These are phyloP conservation scores for Scheffersomyces parashehatae DNA, from an alignment of 1,139 yeast genomes.

Conservation along the genomic window DNA sequence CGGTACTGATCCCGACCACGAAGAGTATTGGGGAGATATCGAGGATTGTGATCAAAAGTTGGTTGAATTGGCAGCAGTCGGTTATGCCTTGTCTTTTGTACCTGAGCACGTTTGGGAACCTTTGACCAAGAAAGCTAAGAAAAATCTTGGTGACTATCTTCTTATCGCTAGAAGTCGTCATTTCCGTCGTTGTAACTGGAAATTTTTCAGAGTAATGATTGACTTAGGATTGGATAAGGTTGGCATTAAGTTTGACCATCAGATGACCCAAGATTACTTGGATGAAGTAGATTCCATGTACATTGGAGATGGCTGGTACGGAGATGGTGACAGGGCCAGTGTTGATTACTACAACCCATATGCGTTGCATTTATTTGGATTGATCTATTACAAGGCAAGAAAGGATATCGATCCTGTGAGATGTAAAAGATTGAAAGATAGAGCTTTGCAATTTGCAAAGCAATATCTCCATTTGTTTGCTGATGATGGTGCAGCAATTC, in stretches of 20 bases:
- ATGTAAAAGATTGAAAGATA: conserved; percentile 11
- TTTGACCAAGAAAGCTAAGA: conserved; percentile 14
- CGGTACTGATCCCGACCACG: conserved; percentile 24
- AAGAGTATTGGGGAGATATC: conserved; percentile 26
- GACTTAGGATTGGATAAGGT: conserved; percentile 22
- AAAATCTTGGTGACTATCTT: conserved; percentile 16
- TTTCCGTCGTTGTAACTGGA: conserved; percentile 23
- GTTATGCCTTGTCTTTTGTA: conserved; percentile 20
- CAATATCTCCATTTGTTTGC: conserved; percentile 21
- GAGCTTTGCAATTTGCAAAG: conserved; percentile 19
- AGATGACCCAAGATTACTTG: conserved; percentile 13
- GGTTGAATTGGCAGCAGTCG: conserved; percentile 29
- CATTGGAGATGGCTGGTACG: conserved; percentile 28
- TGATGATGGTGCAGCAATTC: conserved; percentile 52
- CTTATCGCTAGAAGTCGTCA: conserved; percentile 13
- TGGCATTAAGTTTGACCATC: conserved; percentile 16
- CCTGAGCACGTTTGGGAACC: conserved; percentile 27
- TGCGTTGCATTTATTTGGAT: conserved; percentile 28
- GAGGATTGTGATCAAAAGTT: conserved; percentile 18
- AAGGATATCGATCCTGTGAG: conserved; percentile 14
- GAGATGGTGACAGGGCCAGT: conserved; percentile 21
- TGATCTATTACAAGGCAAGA: conserved; percentile 15
- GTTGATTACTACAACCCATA: conserved; percentile 29
- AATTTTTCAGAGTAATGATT: conserved; percentile 24
- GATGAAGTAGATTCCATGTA: conserved; percentile 20